Base-by-base conservation (phyloP, 345 rosid species). In the Salix brachista region DNA sequence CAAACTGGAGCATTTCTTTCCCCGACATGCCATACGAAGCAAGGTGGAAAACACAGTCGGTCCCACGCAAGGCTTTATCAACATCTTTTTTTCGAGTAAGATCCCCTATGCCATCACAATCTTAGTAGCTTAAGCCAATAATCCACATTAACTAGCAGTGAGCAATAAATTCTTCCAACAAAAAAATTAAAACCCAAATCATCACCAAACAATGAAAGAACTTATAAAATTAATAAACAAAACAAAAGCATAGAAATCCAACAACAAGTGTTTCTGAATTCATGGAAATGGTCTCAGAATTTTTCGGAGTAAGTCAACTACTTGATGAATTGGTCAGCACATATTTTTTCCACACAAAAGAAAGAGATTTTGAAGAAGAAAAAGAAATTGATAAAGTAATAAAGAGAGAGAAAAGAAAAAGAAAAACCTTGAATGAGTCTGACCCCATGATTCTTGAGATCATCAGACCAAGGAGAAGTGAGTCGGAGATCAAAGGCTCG, bases 1-100 rank as follows among this genome's bases (percentile, higher is more conserved):
- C 91, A 50, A 90, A 84, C 80, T 85, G 99, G 48, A 95, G 84
- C 99, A 95, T 90, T 84, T 95, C 97, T 81, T 92, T 95, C 50
- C 99, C 99, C 0, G 97, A 93, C 93, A 95, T 95, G 69, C 99
- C 99, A 78, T 36, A 91, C 2, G 99, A 95, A 81, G 97, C 96
- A 25, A 95, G 89, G 85, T 92, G 97, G 80, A 95, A 84, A 10
- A 92, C 97, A 79, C 97, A 95, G 77, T 90, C 84, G 0, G 87
- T 92, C 23, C 97, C 96, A 0, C 87, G 86, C 28, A 91, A 19
- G 42, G 94, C 93, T 81, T 79, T 89, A 3, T 85, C 90, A 1
- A 93, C 91, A 79, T 95, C 97, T 9, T 83, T 77, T 84, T 86
- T 89, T 65, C 69, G 61, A 37, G 80, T 76, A 67, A 95, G 70